Conservation (phyloP, 1,284 basidiomycete species). For the Neotropicomus parvogracilis region DNA sequence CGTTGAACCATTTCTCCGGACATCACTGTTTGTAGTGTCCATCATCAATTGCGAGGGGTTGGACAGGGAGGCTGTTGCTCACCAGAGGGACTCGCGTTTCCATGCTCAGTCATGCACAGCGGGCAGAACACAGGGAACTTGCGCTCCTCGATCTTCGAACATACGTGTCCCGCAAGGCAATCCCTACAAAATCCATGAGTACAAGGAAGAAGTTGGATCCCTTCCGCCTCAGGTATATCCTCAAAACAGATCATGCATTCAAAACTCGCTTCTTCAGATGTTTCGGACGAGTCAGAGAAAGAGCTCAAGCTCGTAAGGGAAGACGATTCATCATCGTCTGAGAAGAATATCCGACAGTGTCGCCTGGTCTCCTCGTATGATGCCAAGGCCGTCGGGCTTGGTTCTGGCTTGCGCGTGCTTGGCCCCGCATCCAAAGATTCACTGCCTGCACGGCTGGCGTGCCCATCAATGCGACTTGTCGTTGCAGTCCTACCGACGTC, state of each 20-base stretch:
- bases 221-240: constrained; percentile 38
- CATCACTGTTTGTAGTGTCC: constrained; percentile 35
- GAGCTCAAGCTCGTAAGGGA: neutral
- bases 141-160: constrained; percentile 48
- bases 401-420: neutral
- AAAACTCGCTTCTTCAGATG: constrained; percentile 12
- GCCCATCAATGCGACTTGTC: neutral
- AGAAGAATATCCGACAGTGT: constrained; percentile 26
- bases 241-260: constrained; percentile 59
- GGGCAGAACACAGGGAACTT: constrained; percentile 62
- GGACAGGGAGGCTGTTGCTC: constrained; percentile 16
- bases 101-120: constrained; percentile 40
- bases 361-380: constrained; percentile 26
- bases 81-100: constrained; percentile 39
- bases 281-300: neutral
- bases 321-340: constrained; percentile 10
- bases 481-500: neutral
- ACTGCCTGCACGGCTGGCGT: neutral
- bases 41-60: neutral
- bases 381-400: constrained; percentile 1
- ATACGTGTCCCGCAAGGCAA: constrained; percentile 47
- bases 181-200: constrained; percentile 33
- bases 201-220: constrained; percentile 23
- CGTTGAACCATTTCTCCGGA: constrained; percentile 38
- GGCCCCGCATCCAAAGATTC: constrained; percentile 4